Percentiles rank a stretch among this genome's conserved stretches.
Evolutionary conservation across 495 filamentous ascomycete genomes (phyloP).

Genomic region (Hypoxylon subgilvum): DNA sequence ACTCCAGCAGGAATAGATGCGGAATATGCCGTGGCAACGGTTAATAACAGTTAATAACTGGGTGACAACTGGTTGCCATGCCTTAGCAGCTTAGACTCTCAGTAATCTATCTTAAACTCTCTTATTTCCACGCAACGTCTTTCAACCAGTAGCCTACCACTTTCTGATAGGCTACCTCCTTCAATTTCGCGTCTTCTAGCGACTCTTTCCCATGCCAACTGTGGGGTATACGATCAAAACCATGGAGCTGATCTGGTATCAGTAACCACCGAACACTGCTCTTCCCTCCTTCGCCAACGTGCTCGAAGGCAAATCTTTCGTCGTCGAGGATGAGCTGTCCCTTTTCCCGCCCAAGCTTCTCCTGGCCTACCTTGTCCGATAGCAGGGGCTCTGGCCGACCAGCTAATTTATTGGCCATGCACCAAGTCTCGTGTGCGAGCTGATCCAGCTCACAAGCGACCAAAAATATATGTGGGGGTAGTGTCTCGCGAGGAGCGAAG

Average conservation of each 20-base stretch:
- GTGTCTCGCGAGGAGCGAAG: conserved; percentile 34
- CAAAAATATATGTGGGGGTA: conserved; percentile 52
- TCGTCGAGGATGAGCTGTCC: conserved; percentile 37
- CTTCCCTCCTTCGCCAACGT: conserved; percentile 28
- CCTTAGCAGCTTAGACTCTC: too few relatives aligned
- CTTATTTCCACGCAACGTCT: conserved; percentile 41
- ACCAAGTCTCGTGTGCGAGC: conserved; percentile 44
- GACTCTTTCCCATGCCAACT: conserved; percentile 28
- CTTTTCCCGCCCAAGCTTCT: conserved; percentile 26
- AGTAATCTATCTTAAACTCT: too few relatives aligned
- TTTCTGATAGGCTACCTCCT: conserved; percentile 43
- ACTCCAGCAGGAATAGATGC: too few relatives aligned
- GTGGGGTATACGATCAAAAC: conserved; percentile 38
- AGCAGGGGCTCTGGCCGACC: conserved; percentile 36
- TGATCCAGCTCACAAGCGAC: conserved; percentile 60
- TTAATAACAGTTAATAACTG: too few relatives aligned
- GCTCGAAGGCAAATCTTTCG: conserved; percentile 47
- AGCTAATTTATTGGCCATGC: conserved; percentile 44
- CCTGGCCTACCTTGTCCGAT: conserved; percentile 29
- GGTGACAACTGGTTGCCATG: too few relatives aligned
- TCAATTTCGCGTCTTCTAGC: conserved; percentile 40
- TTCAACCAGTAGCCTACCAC: conserved; percentile 43
- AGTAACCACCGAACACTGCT: conserved; percentile 46
- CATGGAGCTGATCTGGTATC: conserved; percentile 49
- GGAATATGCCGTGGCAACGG: too few relatives aligned